Conservation (phyloP, 495 filamentous ascomycete species). For the Corynascus novoguineensis region DNA sequence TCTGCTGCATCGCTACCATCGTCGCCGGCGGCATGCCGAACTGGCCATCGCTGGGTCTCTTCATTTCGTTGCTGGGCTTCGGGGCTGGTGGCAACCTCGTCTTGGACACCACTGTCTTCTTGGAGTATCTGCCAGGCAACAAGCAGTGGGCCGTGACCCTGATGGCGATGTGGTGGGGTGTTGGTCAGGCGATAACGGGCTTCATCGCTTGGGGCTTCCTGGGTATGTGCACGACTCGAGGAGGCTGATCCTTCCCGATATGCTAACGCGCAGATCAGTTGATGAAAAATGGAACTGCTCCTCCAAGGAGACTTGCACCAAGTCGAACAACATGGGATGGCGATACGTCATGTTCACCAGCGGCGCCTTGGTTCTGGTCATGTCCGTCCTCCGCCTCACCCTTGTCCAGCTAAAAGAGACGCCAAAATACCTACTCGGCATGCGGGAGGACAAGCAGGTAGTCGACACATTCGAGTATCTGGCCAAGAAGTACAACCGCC, state of each 20-base stretch:
- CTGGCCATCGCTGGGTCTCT: conserved; percentile 59
- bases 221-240: not conserved
- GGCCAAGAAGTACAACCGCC: conserved; percentile 57
- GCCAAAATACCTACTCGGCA: conserved; percentile 63
- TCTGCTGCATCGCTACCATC: conserved; percentile 62
- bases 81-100: conserved; percentile 71
- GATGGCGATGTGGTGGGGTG: conserved; percentile 72
- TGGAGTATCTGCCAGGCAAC: conserved; percentile 70
- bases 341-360: conserved; percentile 65
- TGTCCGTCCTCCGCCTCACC: conserved; percentile 61
- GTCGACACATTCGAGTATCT: conserved; percentile 56
- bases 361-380: conserved; percentile 60
- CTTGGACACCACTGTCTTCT: conserved; percentile 66
- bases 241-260: not conserved
- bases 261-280: conserved; percentile 18
- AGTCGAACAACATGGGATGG: conserved; percentile 72
- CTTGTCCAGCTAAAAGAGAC: conserved; percentile 64
- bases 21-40: conserved; percentile 65
- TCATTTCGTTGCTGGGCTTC: conserved; percentile 63
- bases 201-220: conserved; percentile 75
- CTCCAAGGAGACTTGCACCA: conserved; percentile 51
- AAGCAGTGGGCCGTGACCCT: conserved; percentile 74
- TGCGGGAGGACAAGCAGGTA: conserved; percentile 57
- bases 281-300: conserved; percentile 51
- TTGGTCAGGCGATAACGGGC: conserved; percentile 64